Percentiles rank a stretch among this genome's conserved stretches.
These are phyloP conservation scores for Kwoniella sp. DNA, from an alignment of 768 basidiomycete genomes.

Conservation along the genomic window DNA sequence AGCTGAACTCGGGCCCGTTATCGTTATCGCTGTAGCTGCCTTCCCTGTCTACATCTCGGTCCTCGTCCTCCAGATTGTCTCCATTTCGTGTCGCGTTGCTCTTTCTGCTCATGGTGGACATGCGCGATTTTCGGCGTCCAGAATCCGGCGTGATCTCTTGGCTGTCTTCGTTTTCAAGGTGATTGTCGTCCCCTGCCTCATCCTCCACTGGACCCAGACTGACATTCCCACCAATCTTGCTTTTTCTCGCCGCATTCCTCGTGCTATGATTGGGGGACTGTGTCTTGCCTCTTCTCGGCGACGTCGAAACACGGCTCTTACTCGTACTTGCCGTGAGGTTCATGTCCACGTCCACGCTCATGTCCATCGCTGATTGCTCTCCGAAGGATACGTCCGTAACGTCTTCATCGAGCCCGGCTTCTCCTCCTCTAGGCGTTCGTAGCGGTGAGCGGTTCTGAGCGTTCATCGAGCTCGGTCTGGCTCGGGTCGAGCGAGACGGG, in stretches of 20 bases:
- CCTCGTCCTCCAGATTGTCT: not conserved
- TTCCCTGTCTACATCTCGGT: not conserved
- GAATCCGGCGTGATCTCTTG: not conserved
- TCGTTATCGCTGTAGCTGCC: slow-evolving; percentile 17
- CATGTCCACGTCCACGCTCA: not conserved
- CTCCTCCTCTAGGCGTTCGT: slow-evolving; percentile 2
- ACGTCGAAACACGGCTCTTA: not conserved
- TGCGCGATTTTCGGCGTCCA: not conserved
- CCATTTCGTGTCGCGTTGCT: slow-evolving; percentile 7
- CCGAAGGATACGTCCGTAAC: not conserved
- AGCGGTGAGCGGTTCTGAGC: not conserved
- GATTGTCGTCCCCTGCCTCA: slow-evolving; percentile 4
- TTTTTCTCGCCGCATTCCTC: not conserved
- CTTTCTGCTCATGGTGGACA: not conserved
- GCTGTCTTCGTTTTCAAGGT: not conserved
- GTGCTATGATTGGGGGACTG: not conserved
- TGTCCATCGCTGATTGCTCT: not conserved
- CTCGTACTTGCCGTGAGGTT: not conserved
- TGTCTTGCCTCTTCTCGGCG: not conserved
- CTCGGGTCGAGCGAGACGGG: not conserved
- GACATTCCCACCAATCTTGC: not conserved
- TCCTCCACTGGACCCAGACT: not conserved
- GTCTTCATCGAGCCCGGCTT: not conserved
- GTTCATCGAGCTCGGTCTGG: slow-evolving; percentile 8
- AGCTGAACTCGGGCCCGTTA: slow-evolving; percentile 4